A percentile compares a stretch with the other conserved stretches of the same genome.
phyloP scores from a whole-genome alignment of 148 eudicot genomes.

The Spergularia bocconei region DNA sequence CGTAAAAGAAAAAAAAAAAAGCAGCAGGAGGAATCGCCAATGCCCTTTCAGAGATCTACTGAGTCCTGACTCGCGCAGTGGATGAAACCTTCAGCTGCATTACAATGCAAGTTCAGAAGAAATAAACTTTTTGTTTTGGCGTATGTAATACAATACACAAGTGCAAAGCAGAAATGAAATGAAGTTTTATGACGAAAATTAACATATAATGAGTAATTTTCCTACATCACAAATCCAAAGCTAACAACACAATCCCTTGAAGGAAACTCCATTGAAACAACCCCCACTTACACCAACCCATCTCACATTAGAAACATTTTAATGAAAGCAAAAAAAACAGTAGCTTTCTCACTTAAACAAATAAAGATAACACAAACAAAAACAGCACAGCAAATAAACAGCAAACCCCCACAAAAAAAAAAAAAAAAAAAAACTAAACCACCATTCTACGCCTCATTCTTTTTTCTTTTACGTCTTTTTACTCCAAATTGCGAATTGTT shows the following conservation, averaged over 20 bases:
- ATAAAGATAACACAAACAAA: constrained; percentile 22
- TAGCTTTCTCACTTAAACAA: constrained; percentile 20
- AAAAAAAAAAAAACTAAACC: constrained; percentile 22
- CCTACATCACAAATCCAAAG: constrained; percentile 24
- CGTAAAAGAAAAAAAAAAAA: constrained; percentile 11
- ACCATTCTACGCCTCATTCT: constrained; percentile 24
- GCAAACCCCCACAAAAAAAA: constrained; percentile 7
- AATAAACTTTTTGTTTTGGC: no score
- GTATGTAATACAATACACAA: constrained; percentile 23
- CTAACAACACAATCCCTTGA: constrained; percentile 56
- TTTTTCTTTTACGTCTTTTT: constrained; percentile 38
- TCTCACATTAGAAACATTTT: constrained; percentile 32
- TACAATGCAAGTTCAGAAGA: constrained; percentile 4
- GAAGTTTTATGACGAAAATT: constrained; percentile 12
- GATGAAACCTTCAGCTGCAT: constrained; percentile 20
- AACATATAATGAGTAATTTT: constrained; percentile 29
- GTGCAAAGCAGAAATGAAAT: constrained; percentile 26
- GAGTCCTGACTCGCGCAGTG: constrained; percentile 29
- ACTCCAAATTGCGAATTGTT: constrained; percentile 25
- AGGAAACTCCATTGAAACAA: constrained; percentile 66
- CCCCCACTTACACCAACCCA: constrained; percentile 80
- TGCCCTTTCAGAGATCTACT: constrained; percentile 29
- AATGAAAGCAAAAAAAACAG: constrained; percentile 27
- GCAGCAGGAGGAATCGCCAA: constrained; percentile 1
- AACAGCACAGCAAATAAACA: constrained; percentile 24